Base-by-base conservation (phyloP, 257 asterid genomes). In the Petrea volubilis region DNA sequence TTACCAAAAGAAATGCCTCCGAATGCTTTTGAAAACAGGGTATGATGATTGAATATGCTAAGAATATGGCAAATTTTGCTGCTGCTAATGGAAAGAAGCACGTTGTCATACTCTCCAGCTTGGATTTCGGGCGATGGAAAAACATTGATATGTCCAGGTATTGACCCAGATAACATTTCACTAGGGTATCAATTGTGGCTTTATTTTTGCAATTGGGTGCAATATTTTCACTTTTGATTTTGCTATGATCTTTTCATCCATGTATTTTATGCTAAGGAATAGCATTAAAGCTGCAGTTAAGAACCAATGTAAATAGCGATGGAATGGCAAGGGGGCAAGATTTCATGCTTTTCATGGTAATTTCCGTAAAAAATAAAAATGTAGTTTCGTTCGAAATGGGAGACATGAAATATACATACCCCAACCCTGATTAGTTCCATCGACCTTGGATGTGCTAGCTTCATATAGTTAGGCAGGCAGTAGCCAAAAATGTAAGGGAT, bases 91-190 rank as follows among this genome's bases (percentile, higher is more conserved):
- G 92, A 63, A 86, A 75, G 83, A 88, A 94, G 73, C 95, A 91
- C 20, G 83, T 81, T 21, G 24, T 89, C 64, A 69, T 94, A 69
- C 97, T 94, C 75, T 94, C 97, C 74, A 85, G 99, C 88, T 78
- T 94, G 89, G 99, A 91, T 77, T 94, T 94, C 62, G 93, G 88
- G 83, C 87, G 84, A 51, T 94, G 96, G 97, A 85, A 67, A 52
- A 83, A 75, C 67, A 80, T 94, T 41, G 96, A 91, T 77, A 78
- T 91, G 92, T 87, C 96, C 29, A 84, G 97, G 99, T 94, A 81
- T 70, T 38, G 24, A 21, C 64, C 28, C 43, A 21, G 53, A 44
- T 34, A 23, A 15, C 50, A 25, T 53, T 47, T 59, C 7, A 44
- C 43, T 65, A 62, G 3, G 14, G n/a, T 17, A 27, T 29, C 25